These are phyloP conservation scores for Beauveria bassiana DNA, from an alignment of 2,329 filamentous ascomycete genomes.

Conservation along the genomic window DNA sequence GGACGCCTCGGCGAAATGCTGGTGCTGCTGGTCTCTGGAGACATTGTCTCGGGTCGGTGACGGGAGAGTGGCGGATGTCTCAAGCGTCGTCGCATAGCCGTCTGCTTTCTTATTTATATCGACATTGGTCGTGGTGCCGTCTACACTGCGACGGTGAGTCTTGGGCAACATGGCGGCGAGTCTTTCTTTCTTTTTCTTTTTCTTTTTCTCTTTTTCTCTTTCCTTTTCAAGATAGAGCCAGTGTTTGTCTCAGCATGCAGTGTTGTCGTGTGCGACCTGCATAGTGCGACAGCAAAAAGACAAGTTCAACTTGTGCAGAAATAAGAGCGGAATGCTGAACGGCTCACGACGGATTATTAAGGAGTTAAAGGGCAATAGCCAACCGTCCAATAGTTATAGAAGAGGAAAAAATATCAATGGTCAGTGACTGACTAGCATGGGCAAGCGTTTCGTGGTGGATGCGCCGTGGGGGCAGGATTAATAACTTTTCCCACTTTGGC, in stretches of 20 bases:
- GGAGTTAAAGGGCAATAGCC: neutral
- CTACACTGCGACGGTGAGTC: neutral
- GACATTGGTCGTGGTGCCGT: constrained; percentile 2
- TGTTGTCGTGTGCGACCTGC: neutral
- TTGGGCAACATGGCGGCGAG: neutral
- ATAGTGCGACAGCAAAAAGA: neutral
- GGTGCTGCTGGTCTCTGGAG: neutral
- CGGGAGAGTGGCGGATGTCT: neutral
- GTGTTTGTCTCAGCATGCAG: neutral
- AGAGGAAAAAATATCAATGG: neutral
- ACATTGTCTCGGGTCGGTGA: neutral
- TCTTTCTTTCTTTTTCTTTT: neutral
- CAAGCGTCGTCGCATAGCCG: neutral
- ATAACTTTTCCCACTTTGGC: neutral
- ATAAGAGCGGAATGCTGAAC: neutral
- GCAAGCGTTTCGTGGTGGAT: neutral
- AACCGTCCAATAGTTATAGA: neutral
- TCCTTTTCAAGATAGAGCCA: neutral
- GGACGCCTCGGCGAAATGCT: neutral
- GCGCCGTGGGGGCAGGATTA: neutral
- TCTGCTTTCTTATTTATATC: neutral
- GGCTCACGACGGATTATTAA: neutral
- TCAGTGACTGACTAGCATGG: neutral
- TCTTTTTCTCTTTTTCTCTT: no score
- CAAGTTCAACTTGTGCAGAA: no score